Base-by-base conservation (phyloP, 1,139 yeast genomes). In the Debaryomyces fabryi region DNA sequence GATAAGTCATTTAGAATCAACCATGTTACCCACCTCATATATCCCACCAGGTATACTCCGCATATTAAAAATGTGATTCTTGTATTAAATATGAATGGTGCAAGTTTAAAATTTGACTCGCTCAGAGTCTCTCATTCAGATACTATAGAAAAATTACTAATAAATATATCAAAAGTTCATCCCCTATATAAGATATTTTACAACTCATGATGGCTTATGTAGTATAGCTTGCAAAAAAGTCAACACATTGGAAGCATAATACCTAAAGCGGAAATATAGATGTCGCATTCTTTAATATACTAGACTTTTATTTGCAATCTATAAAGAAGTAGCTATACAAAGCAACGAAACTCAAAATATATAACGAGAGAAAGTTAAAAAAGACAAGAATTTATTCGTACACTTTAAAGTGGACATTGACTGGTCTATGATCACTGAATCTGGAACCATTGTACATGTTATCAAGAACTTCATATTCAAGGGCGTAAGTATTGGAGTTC, bases 381-480 rank as follows among this genome's bases (percentile, higher is more conserved):
- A n/a, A 20, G n/a, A 10, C 16, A n/a, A n/a, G 16, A 10, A 20
- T 10, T 29, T 39, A 39, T 15, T 27, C 45, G 45, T 33, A 36
- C 10, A 62, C 42, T 39, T 56, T 50, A 38, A 60, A 57, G 42
- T 72, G 71, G 8, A 68, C 63, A 24, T 65, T 60, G 13, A 76
- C 65, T 0, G 81, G 79, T 51, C 81, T 62, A 53, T 78, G 82
- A 56, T 78, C 82, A 43, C 78, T 71, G 30, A 71, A 63, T 50
- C 68, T 68, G 30, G 55, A 59, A 1, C 58, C 62, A 24, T 59
- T 50, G 45, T 63, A 56, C 15, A 66, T 52, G 42, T 61, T 62
- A 27, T 71, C 71, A 38, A 71, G 63, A 41, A 73, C 71, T 35
- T 72, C 73, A 58, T 74, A 72, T 40, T 67, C 68, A 32, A 70